Conservation (phyloP, 2,329 filamentous ascomycete genomes). For the Fusarium pilosicola region DNA sequence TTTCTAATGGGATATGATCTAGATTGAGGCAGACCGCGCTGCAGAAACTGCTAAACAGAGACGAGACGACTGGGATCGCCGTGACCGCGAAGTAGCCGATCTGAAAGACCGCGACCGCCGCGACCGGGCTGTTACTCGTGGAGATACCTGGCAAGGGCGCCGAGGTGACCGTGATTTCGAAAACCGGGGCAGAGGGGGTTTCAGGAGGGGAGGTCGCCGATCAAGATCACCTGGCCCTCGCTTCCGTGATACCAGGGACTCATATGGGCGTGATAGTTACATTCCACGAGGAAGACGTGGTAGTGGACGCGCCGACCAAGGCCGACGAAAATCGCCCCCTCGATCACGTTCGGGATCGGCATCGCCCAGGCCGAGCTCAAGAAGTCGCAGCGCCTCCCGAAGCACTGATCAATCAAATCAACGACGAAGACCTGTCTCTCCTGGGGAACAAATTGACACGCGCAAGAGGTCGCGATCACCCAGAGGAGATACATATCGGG, state of each 20-base stretch:
- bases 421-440: constrained; percentile 49
- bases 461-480: constrained; percentile 56
- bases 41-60: constrained; percentile 78
- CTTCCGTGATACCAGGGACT: constrained; percentile 55
- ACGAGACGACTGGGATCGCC: constrained; percentile 75
- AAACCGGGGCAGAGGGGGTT: constrained; percentile 55
- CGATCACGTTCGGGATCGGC: constrained; percentile 50
- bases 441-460: constrained; percentile 46
- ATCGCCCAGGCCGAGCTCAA: constrained; percentile 49
- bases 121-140: constrained; percentile 62
- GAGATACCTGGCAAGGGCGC: constrained; percentile 64
- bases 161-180: constrained; percentile 63
- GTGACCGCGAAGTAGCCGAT: constrained; percentile 75
- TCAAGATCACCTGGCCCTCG: constrained; percentile 61
- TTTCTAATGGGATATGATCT: constrained; percentile 2
- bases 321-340: constrained; percentile 43
- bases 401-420: constrained; percentile 48
- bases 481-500: constrained; percentile 43
- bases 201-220: constrained; percentile 56
- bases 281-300: constrained; percentile 60
- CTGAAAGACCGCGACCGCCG: constrained; percentile 73
- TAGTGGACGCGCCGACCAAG: constrained; percentile 54
- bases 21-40: constrained; percentile 85
- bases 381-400: constrained; percentile 46
- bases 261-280: constrained; percentile 63